Base-by-base conservation (phyloP, 208 protist genomes). In the Perkinsela sp. region DNA sequence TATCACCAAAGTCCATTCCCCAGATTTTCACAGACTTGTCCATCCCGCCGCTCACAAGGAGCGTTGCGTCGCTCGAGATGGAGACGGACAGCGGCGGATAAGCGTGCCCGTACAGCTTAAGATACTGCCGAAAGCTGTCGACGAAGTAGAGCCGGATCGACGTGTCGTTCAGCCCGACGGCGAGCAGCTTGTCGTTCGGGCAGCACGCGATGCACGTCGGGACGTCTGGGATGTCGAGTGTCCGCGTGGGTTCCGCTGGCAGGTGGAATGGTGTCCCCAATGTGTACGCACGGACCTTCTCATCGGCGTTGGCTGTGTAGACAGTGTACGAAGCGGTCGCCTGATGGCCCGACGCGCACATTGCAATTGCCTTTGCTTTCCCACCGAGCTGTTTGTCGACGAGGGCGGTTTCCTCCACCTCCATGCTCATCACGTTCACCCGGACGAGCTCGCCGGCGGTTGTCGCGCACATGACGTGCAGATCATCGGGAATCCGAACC, bases 1-100 rank as follows among this genome's bases (percentile, higher is more conserved):
- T 97, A 76, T 98, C 94, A 75, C 93, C 92, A 78, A 93, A 96
- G 74, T 95, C 88, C 1, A 94, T 84, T 0, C 94, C 94, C 95
- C 95, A 98, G 67, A 99, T 92, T 68, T 96, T 95, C 48, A 99
- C 76, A 66, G 92, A 96, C 80, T 98, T 98, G 79, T 99, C 97
- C 32, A 96, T 96, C 29, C 84, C 90, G 0, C 89, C 95, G n/a
- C 93, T 94, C 0, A 90, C 86, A n/a, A 91, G 75, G n/a, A 95
- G 75, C 29, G 85, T 85, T 40, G 81, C 79, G 77, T 98, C 95
- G 15, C 79, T 82, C 31, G 78, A 90, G 70, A 97, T 94, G 71
- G 86, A 80, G 16, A 97, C 67, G 1, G 76, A 78, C 30, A 91
- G 88, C 0, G 95, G 90, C 0, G 97, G 96, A 28, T 98, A 78